Percentiles rank a stretch among this genome's conserved stretches.
phyloP scores from a whole-genome alignment of 805 yeast species.

The Tetrapisispora fleetii region DNA sequence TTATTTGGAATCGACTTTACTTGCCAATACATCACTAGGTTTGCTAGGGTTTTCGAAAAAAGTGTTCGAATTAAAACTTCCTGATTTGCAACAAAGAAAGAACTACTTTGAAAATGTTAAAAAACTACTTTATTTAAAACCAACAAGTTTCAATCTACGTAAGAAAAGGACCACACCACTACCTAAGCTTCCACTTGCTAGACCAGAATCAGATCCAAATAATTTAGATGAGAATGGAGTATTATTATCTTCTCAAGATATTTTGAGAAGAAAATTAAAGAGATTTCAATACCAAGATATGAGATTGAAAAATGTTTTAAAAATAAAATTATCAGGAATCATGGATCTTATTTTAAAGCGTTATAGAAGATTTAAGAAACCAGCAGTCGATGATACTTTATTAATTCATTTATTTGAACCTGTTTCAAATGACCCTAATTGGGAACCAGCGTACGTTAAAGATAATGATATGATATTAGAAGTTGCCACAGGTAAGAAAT shows the following conservation, averaged over 20 bases:
- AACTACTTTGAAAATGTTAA: constrained; percentile 49
- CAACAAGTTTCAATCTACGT: constrained; percentile 59
- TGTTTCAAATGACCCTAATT: constrained; percentile 26
- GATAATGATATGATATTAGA: constrained; percentile 76
- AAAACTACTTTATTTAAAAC: constrained; percentile 52
- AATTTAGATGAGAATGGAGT: constrained; percentile 21
- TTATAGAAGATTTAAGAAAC: constrained; percentile 84
- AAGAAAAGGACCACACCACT: constrained; percentile 37
- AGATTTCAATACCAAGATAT: constrained; percentile 53
- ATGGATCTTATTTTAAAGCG: constrained; percentile 85
- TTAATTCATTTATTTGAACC: constrained; percentile 74
- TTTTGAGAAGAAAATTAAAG: constrained; percentile 36
- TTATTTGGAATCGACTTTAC: constrained; percentile 29
- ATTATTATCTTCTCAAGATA: constrained; percentile 27
- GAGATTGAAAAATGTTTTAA: constrained; percentile 72
- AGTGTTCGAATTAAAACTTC: constrained; percentile 41
- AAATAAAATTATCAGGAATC: constrained; percentile 73
- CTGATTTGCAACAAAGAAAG: constrained; percentile 39
- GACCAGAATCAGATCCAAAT: constrained; percentile 13
- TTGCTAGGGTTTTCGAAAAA: constrained; percentile 29
- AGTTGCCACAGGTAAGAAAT: constrained; percentile 58
- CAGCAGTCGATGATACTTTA: constrained; percentile 69
- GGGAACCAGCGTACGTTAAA: constrained; percentile 37
- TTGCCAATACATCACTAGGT: constrained; percentile 29
- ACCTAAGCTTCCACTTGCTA: constrained; percentile 31